A percentile compares a stretch with the other conserved stretches of the same genome.
Evolutionary conservation across 179 eudicot species (phyloP).

Genomic region (Camellia oleifera): DNA sequence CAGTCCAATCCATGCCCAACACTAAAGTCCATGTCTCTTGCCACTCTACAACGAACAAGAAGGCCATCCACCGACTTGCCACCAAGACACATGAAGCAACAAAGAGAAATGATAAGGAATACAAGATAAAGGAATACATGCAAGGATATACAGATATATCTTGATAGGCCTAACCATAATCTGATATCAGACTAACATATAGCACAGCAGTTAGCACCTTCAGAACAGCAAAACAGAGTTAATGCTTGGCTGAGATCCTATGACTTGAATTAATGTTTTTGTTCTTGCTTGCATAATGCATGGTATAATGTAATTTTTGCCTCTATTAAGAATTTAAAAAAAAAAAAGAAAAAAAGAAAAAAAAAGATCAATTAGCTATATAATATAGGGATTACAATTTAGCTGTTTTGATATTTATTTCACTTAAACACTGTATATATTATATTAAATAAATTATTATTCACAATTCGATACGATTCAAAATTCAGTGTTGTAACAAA

Average conservation of each 20-base stretch:
- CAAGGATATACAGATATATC: slow-evolving; percentile 4
- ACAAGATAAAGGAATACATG: background rate
- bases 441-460: too few species aligned
- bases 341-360: too few species aligned
- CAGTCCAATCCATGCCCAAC: slow-evolving; percentile 11
- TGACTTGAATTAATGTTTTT: background rate
- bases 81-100: slow-evolving; percentile 11
- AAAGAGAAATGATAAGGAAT: background rate
- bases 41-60: slow-evolving; percentile 10
- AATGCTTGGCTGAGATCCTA: background rate
- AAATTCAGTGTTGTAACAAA: too few species aligned
- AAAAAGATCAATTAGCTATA: too few species aligned
- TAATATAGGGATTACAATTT: too few species aligned
- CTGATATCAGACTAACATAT: background rate
- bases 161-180: background rate
- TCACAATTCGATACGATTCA: too few species aligned
- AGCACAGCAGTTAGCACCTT: background rate
- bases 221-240: background rate
- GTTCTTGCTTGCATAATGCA: too few species aligned
- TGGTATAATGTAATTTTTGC: too few species aligned
- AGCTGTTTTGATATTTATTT: too few species aligned
- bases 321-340: too few species aligned
- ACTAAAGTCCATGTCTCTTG: slow-evolving; percentile 1
- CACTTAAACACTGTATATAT: too few species aligned
- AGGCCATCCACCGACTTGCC: background rate